phyloP scores from a whole-genome alignment of 1,139 yeast species.

The Debaryomyces psychrophilus region DNA sequence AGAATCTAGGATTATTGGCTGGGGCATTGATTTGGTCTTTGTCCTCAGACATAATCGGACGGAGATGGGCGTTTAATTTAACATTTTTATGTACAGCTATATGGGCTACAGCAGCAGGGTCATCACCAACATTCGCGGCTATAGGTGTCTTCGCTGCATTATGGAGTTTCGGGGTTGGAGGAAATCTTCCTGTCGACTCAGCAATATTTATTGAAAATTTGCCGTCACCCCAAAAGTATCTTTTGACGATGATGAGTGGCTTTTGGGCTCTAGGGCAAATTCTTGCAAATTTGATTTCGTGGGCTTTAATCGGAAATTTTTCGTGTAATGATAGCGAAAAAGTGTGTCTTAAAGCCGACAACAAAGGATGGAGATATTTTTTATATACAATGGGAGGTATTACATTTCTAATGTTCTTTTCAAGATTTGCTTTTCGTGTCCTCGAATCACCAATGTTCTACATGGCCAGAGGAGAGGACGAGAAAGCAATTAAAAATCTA shows the following conservation, averaged over 20 bases:
- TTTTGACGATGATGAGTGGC: constrained; percentile 45
- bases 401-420: constrained; percentile 39
- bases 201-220: constrained; percentile 49
- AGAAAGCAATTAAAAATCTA: constrained; percentile 37
- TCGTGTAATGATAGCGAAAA: constrained; percentile 32
- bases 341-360: constrained; percentile 36
- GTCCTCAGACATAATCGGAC: constrained; percentile 44
- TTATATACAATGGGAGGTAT: constrained; percentile 45
- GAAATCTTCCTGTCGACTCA: constrained; percentile 48
- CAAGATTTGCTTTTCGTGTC: constrained; percentile 39
- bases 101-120: constrained; percentile 42
- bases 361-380: constrained; percentile 50
- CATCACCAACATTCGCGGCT: constrained; percentile 45
- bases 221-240: constrained; percentile 42
- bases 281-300: constrained; percentile 40
- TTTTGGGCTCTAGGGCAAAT: constrained; percentile 52
- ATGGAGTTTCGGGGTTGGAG: constrained; percentile 53
- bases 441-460: constrained; percentile 46
- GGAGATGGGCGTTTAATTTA: constrained; percentile 47
- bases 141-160: constrained; percentile 41
- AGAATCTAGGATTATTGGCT: constrained; percentile 44
- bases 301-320: constrained; percentile 45
- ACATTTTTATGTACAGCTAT: constrained; percentile 46
- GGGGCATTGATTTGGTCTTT: constrained; percentile 50
- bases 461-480: constrained; percentile 43